These are phyloP conservation scores for Carex scoparia DNA, from an alignment of 176 grass and related monocot genomes.

Conservation along the genomic window DNA sequence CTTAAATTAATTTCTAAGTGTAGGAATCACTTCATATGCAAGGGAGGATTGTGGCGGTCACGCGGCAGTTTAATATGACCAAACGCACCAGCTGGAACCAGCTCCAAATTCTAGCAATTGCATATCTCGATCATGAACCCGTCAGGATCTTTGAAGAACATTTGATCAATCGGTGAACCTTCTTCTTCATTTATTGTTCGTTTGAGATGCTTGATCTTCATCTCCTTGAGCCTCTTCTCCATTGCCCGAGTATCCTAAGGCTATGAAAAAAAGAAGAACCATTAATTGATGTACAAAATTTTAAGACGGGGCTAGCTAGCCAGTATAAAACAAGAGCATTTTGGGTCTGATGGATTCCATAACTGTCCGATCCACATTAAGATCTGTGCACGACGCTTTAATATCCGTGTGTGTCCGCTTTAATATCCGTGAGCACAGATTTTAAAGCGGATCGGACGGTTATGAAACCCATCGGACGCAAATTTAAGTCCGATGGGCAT, in stretches of 20 bases:
- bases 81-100: constrained; percentile 48
- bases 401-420: too few relatives aligned
- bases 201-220: constrained; percentile 45
- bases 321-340: too few relatives aligned
- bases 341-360: too few relatives aligned
- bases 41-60: constrained; percentile 42
- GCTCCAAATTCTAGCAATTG: constrained; percentile 80
- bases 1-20: too few relatives aligned
- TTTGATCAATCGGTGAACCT: constrained; percentile 53
- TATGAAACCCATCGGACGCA: too few relatives aligned
- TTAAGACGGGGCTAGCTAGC: too few relatives aligned
- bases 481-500: too few relatives aligned
- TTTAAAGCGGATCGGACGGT: too few relatives aligned
- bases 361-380: too few relatives aligned
- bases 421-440: too few relatives aligned
- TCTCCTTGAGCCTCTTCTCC: constrained; percentile 54
- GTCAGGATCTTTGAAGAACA: constrained; percentile 78
- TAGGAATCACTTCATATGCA: constrained; percentile 9
- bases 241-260: constrained; percentile 53
- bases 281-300: neutral
- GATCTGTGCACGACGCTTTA: too few relatives aligned
- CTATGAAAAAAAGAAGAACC: neutral
- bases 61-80: constrained; percentile 47
- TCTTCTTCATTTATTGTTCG: constrained; percentile 72
- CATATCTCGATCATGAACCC: constrained; percentile 84